phyloP scores from a whole-genome alignment of 2,329 filamentous ascomycete species.

The Aaosphaeria pasadenensis region DNA sequence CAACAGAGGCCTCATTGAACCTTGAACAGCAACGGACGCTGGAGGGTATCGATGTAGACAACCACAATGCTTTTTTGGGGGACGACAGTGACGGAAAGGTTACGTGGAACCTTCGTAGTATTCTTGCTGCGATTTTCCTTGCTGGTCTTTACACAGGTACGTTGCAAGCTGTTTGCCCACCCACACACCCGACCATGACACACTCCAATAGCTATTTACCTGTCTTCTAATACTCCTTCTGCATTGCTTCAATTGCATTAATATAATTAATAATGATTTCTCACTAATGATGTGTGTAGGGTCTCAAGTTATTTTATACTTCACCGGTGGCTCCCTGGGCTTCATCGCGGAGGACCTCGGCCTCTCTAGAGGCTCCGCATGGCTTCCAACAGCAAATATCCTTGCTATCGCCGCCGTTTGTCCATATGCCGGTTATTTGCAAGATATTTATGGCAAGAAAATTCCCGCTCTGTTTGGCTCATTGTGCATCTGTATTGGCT shows the following conservation, averaged over 20 bases:
- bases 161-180: neutral
- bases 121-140: constrained; percentile 35
- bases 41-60: constrained; percentile 33
- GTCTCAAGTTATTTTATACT: constrained; percentile 34
- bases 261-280: too few species aligned
- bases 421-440: constrained; percentile 34
- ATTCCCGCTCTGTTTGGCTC: constrained; percentile 30
- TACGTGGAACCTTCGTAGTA: constrained; percentile 30
- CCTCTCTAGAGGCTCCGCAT: constrained; percentile 20
- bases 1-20: constrained; percentile 17
- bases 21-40: constrained; percentile 22
- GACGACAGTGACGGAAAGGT: constrained; percentile 41
- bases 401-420: constrained; percentile 33
- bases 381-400: constrained; percentile 34
- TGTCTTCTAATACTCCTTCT: too few species aligned
- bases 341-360: constrained; percentile 28
- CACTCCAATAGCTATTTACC: too few species aligned
- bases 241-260: too few species aligned
- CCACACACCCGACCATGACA: too few species aligned
- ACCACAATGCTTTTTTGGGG: constrained; percentile 36
- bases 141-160: constrained; percentile 37
- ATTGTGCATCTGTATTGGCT: constrained; percentile 27
- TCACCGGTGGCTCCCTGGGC: constrained; percentile 27
- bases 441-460: constrained; percentile 34
- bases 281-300: constrained; percentile 10